phyloP scores from a whole-genome alignment of 2,329 filamentous ascomycete genomes.

The Akanthomyces dipterigenus region DNA sequence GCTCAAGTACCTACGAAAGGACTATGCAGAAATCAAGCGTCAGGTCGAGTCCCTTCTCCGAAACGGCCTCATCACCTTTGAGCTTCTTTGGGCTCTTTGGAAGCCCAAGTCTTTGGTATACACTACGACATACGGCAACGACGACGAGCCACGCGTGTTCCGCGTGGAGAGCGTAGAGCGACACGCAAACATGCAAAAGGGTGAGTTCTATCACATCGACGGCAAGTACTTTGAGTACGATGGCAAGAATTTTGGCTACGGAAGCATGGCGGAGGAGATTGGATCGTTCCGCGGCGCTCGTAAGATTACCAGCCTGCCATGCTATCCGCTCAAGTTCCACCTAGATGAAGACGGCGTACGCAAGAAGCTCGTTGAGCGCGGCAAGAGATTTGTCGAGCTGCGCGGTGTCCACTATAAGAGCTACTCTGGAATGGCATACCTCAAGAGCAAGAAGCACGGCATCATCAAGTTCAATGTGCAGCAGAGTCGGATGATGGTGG shows the following conservation, averaged over 20 bases:
- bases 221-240: conserved; percentile 82
- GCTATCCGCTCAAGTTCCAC: conserved; percentile 76
- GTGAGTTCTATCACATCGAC: conserved; percentile 70
- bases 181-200: conserved; percentile 60
- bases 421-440: conserved; percentile 78
- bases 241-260: conserved; percentile 76
- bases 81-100: conserved; percentile 82
- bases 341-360: conserved; percentile 60
- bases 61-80: conserved; percentile 79
- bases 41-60: conserved; percentile 72
- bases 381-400: conserved; percentile 77
- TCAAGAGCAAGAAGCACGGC: conserved; percentile 64
- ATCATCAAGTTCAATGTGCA: conserved; percentile 70
- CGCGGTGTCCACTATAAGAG: conserved; percentile 76
- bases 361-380: conserved; percentile 65
- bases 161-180: conserved; percentile 72
- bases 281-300: conserved; percentile 70
- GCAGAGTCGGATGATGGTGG: conserved; percentile 82
- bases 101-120: conserved; percentile 80
- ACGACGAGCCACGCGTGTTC: conserved; percentile 74
- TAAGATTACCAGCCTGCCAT: conserved; percentile 72
- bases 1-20: conserved; percentile 69
- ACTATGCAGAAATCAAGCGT: conserved; percentile 72
- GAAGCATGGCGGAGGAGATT: conserved; percentile 63
- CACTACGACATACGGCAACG: conserved; percentile 67